phyloP scores from a whole-genome alignment of 2,329 filamentous ascomycete genomes.

The Fonsecaea pugnacius region DNA sequence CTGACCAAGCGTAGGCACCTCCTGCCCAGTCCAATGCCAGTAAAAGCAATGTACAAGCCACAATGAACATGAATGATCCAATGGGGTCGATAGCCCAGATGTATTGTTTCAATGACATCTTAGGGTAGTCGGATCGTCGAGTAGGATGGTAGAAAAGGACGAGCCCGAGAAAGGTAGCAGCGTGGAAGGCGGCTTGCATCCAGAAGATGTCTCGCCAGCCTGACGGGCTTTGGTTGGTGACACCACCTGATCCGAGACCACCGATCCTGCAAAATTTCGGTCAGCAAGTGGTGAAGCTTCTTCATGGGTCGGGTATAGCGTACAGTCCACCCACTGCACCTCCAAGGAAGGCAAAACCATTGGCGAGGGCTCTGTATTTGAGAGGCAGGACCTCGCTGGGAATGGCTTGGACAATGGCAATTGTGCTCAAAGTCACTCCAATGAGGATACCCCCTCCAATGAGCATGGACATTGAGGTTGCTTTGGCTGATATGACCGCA shows the following conservation, averaged over 20 bases:
- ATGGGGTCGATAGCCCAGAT: constrained; percentile 57
- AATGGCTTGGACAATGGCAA: constrained; percentile 61
- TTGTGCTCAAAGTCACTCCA: constrained; percentile 59
- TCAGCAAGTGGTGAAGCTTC: background rate
- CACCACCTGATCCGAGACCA: constrained; percentile 56
- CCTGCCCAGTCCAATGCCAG: constrained; percentile 55
- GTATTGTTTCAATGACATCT: constrained; percentile 47
- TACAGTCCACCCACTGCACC: constrained; percentile 59
- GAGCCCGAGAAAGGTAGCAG: constrained; percentile 54
- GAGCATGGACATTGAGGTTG: constrained; percentile 60
- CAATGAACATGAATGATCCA: constrained; percentile 52
- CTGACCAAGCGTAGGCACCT: constrained; percentile 48
- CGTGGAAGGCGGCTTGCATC: constrained; percentile 62
- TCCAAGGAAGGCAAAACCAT: constrained; percentile 58
- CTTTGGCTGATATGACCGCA: constrained; percentile 60
- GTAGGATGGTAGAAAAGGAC: constrained; percentile 55
- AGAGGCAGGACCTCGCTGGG: constrained; percentile 61
- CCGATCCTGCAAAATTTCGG: constrained; percentile 48
- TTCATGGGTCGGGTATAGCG: constrained; percentile 36
- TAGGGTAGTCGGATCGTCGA: constrained; percentile 45
- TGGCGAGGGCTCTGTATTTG: constrained; percentile 61
- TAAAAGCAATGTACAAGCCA: constrained; percentile 51
- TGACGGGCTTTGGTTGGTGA: constrained; percentile 53
- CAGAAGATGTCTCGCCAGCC: constrained; percentile 65
- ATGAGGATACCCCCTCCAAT: constrained; percentile 64